Percentiles rank a stretch among this genome's conserved stretches.
phyloP scores from a whole-genome alignment of 2,329 filamentous ascomycete species.

The Diaporthe citrichinensis region DNA sequence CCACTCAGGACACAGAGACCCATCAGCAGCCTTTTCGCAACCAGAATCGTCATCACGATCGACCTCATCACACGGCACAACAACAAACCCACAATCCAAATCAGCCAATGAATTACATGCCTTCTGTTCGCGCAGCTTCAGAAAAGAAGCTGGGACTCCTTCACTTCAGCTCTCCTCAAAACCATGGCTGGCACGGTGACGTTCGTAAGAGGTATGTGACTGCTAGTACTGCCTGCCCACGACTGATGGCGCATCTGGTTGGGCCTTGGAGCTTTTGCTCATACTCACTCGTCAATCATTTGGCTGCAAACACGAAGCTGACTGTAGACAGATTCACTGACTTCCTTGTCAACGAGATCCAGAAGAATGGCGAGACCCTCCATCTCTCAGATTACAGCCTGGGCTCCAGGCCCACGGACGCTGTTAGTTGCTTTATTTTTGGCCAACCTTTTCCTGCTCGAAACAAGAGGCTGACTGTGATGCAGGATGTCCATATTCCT shows the following conservation, averaged over 20 bases:
- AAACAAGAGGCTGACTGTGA: neutral
- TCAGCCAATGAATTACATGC: conserved; percentile 38
- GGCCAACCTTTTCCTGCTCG: neutral
- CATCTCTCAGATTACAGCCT: conserved; percentile 68
- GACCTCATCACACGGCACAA: neutral
- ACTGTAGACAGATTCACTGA: conserved; percentile 79
- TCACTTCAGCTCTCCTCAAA: conserved; percentile 55
- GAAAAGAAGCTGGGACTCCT: conserved; percentile 58
- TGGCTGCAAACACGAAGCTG: conserved; percentile 22
- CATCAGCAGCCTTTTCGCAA: conserved; percentile 11
- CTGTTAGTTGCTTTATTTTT: conserved; percentile 36
- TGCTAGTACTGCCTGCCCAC: neutral
- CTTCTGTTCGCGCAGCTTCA: conserved; percentile 47
- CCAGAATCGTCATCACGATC: conserved; percentile 20
- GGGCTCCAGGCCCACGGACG: conserved; percentile 27
- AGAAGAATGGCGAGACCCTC: conserved; percentile 80
- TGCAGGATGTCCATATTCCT: conserved; percentile 32
- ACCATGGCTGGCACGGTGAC: conserved; percentile 59
- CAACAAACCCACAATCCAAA: conserved; percentile 27
- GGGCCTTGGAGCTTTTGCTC: neutral
- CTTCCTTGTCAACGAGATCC: conserved; percentile 92
- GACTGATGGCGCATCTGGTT: neutral
- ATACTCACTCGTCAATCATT: neutral
- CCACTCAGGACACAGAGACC: conserved; percentile 3
- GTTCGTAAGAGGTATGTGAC: conserved; percentile 59